Base-by-base conservation (phyloP, 805 yeast genomes). In the Kazachstania africana region DNA sequence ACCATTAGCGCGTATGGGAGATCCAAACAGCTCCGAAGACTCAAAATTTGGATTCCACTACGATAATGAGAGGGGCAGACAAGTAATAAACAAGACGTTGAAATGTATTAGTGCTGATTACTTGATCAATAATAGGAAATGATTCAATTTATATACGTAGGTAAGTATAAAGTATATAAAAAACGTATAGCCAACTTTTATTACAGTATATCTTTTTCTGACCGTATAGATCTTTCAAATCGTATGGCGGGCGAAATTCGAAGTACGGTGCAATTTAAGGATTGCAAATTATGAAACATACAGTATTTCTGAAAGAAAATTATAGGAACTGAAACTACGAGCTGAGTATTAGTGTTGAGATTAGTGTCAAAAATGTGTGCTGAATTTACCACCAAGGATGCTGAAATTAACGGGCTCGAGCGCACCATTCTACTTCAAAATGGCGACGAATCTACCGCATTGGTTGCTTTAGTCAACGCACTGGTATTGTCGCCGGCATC, bases 381-480 rank as follows among this genome's bases (percentile, higher is more conserved):
- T 19, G 22, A 19, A 10, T 19, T 19, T 19, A 8, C 22, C 10
- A 19, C 22, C 9, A 19, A 19, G 22, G 23, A 26, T 17, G 34
- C 50, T 3, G 36, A 39, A 14, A 46, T 60, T 40, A 65, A 76
- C 35, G 57, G 55, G 5, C 30, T 30, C 9, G 29, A 36, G n/a
- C 33, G 40, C 20, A 72, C 72, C 26, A 71, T 85, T 21, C 57
- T 87, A 3, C 55, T 83, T 14, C 81, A 82, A 39, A 63, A 59
- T 29, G 83, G 84, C 47, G 33, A 29, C 13, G 24, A 32, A 12
- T 94, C 95, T 0, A 85, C 95, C 49, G 93, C 94, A 2, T 54
- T 87, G 24, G 66, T 87, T 10, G 87, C 95, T 0, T 57, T 87
- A 25, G 66, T 73, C 29, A 87, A 87, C 49, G 69, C 83, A 0